Base-by-base conservation (phyloP, 1,284 basidiomycete species). In the Cryptococcus floricola region DNA sequence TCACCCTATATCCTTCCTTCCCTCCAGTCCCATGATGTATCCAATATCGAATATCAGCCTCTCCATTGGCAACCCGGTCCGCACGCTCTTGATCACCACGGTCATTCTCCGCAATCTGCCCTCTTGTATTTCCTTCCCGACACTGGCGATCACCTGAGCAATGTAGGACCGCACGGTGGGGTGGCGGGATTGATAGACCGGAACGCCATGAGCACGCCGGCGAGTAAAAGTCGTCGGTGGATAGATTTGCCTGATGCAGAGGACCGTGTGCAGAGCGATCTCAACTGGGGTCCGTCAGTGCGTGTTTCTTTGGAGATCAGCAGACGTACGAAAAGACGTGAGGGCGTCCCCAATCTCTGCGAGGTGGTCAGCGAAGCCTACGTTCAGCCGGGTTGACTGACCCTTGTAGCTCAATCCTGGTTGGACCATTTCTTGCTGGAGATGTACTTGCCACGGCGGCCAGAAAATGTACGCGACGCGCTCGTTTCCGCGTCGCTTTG, bases 171-270 rank as follows among this genome's bases (percentile, higher is more conserved):
- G 88, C 48, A 98, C 79, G 28, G 83, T 84, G 0, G 92, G 91
- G 69, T 94, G 90, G 5, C 91, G 87, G 4, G 89, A 91, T 76
- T 96, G 91, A 70, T 87, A 96, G 19, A 95, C 90, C 0, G 91
- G 87, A 0, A 87, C 87, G 53, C 89, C 85, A 75, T 93, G 95
- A 71, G 91, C 93, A 73, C 88, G 87, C 49, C 89, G 82, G 48
- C 91, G 83, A 25, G 87, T 81, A 71, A 98, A 98, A 13, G 95
- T 81, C 38, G 90, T 88, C 9, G 85, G 80, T 0, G 94, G 94
- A 67, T 98, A 98, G 48, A 98, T 83, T 60, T 87, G 85, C 25
- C 94, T 86, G 25, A 93, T 84, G 68, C 90, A 95, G 1, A 98
- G 82, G 58, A 98, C 89, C 1, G 87, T 88, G 71, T 97, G 93